Conservation (phyloP, 2,329 filamentous ascomycete species). For the Trichothecium sympodiale region DNA sequence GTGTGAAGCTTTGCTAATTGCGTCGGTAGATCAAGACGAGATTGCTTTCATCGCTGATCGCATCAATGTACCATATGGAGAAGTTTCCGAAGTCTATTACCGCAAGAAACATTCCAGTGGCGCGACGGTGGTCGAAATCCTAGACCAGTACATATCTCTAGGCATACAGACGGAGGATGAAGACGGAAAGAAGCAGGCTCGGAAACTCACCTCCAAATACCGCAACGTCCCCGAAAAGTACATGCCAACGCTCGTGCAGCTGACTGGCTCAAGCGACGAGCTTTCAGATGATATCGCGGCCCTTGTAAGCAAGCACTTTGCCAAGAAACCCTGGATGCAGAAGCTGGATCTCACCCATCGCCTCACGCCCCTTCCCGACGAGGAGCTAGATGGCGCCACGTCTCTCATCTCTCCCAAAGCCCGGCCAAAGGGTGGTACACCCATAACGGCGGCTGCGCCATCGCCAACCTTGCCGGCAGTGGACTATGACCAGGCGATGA, state of each 20-base stretch:
- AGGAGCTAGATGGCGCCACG: conserved; percentile 15
- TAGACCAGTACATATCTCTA: conserved; percentile 30
- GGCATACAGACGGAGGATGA: conserved; percentile 21
- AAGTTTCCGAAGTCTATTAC: conserved; percentile 29
- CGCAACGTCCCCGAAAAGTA: conserved; percentile 31
- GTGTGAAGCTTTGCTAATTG: not conserved
- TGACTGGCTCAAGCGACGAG: conserved; percentile 20
- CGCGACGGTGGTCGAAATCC: conserved; percentile 27
- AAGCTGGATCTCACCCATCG: conserved; percentile 26
- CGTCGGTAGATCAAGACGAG: conserved; percentile 21
- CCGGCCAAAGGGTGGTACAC: not conserved
- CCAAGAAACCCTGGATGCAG: conserved; percentile 24
- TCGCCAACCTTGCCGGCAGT: conserved; percentile 1
- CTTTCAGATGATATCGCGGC: conserved; percentile 28
- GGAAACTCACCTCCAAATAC: conserved; percentile 24
- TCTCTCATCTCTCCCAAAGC: not conserved
- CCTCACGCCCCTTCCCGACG: conserved; percentile 22
- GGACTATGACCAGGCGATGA: conserved; percentile 16
- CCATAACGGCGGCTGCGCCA: not conserved
- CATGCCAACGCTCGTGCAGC: conserved; percentile 29
- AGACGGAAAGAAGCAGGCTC: conserved; percentile 16
- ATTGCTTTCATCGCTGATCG: conserved; percentile 32
- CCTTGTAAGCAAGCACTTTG: conserved; percentile 29
- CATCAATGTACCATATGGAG: conserved; percentile 27
- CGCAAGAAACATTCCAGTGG: conserved; percentile 25